Percentiles rank a stretch among this genome's conserved stretches.
phyloP scores from a whole-genome alignment of 176 grass and related monocot genomes.

The Tuctoria greenei region DNA sequence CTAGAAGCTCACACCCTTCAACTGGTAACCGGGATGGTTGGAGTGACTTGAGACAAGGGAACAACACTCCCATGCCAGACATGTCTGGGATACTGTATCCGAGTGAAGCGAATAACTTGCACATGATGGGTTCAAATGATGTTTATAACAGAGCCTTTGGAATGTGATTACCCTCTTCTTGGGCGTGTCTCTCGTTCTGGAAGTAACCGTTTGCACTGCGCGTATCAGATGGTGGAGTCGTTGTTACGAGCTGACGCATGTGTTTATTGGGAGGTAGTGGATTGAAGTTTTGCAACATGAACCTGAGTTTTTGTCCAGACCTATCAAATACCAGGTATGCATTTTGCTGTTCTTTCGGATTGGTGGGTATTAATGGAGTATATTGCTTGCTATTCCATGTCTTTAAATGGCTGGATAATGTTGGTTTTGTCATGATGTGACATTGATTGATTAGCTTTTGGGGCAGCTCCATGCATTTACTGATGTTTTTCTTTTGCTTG shows the following conservation, averaged over 20 bases:
- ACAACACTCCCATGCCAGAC: constrained; percentile 51
- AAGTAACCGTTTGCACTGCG: constrained; percentile 31
- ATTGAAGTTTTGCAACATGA: constrained; percentile 27
- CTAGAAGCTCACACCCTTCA: constrained; percentile 54
- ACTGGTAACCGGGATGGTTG: constrained; percentile 75
- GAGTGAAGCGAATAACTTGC: constrained; percentile 60
- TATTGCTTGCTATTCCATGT: not conserved
- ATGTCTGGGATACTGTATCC: constrained; percentile 59
- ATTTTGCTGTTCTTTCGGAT: constrained; percentile 2
- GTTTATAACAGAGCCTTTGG: constrained; percentile 79
- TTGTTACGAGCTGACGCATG: constrained; percentile 30
- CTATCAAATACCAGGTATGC: constrained; percentile 48
- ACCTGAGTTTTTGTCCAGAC: not conserved
- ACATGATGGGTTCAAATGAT: constrained; percentile 57
- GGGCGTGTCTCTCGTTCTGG: constrained; percentile 18
- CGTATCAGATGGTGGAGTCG: constrained; percentile 17
- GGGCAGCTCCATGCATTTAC: too few species aligned
- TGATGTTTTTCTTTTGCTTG: too few species aligned
- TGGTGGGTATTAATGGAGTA: not conserved
- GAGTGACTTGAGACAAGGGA: constrained; percentile 64
- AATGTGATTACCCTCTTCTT: constrained; percentile 46
- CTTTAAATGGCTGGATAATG: not conserved
- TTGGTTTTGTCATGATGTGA: too few species aligned
- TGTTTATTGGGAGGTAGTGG: constrained; percentile 19
- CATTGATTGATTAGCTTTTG: too few species aligned